phyloP scores from a whole-genome alignment of 129 eudicot species.

The Centaurea solstitialis region DNA sequence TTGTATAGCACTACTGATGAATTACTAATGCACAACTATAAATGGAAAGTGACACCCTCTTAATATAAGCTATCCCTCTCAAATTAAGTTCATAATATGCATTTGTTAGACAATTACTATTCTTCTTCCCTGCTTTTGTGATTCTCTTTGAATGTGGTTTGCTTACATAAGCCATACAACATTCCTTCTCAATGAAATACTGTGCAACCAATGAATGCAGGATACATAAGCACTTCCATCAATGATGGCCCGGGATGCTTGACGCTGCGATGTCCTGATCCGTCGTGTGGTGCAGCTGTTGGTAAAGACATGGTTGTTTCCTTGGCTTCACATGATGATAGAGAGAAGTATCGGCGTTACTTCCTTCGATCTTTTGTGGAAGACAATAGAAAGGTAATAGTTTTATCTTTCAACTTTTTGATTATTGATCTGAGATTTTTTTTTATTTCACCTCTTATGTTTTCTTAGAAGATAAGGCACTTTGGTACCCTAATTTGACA shows the following conservation, averaged over 20 bases:
- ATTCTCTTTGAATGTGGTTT: constrained; percentile 5
- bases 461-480: neutral
- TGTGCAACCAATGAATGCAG: constrained; percentile 38
- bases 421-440: neutral
- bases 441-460: neutral
- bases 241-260: constrained; percentile 98
- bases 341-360: constrained; percentile 69
- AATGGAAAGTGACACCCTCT: neutral
- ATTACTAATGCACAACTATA: neutral
- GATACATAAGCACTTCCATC: constrained; percentile 72
- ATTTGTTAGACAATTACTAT: constrained; percentile 3
- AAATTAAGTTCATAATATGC: neutral
- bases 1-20: neutral
- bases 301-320: constrained; percentile 82
- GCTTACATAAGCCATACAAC: constrained; percentile 1
- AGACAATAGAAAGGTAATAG: constrained; percentile 73
- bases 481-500: neutral
- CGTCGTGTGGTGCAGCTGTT: constrained; percentile 87
- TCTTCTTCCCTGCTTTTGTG: neutral
- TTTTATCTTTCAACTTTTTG: neutral
- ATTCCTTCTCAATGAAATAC: neutral
- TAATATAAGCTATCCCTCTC: neutral
- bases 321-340: constrained; percentile 60
- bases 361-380: constrained; percentile 78
- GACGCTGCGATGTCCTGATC: constrained; percentile 95